Conservation (phyloP, 1,284 basidiomycete genomes). For the Pseudozyma tsukubaensis region DNA sequence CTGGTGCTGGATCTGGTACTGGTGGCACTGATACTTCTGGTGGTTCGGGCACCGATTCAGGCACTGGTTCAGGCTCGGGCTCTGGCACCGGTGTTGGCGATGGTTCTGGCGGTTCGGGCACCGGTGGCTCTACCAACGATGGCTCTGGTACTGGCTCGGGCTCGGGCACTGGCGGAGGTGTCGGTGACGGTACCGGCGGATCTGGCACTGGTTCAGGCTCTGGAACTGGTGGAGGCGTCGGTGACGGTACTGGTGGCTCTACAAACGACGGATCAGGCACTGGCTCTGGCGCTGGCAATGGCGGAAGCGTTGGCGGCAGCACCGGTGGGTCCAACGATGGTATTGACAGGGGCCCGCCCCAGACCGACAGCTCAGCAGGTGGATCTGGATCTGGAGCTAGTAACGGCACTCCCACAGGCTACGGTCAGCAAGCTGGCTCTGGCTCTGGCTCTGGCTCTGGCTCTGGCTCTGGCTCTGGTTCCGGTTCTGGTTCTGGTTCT, state of each 20-base stretch:
- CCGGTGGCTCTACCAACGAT: background rate
- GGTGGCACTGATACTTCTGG: slow-evolving; percentile 1
- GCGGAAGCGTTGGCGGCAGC: background rate
- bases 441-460: slow-evolving; percentile 1
- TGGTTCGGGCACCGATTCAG: slow-evolving; percentile 13
- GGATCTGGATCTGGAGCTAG: background rate
- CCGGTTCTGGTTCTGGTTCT: slow-evolving; percentile 11
- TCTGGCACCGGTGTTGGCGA: slow-evolving; percentile 1
- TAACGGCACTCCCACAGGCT: no score
- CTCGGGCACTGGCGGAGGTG: slow-evolving; percentile 1
- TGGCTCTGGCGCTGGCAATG: slow-evolving; percentile 20
- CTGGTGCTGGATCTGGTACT: background rate
- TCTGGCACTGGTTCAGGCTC: slow-evolving; percentile 14
- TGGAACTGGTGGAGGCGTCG: background rate
- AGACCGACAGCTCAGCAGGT: no score
- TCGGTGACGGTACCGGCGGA: slow-evolving; percentile 7
- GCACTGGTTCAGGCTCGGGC: slow-evolving; percentile 2
- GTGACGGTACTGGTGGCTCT: background rate
- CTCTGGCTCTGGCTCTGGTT: background rate
- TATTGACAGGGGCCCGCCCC: no score
- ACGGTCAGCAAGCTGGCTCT: slow-evolving; percentile 1
- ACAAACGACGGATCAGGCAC: slow-evolving; percentile 4
- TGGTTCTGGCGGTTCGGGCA: slow-evolving; percentile 6
- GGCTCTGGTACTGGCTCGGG: slow-evolving; percentile 5
- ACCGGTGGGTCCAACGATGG: no score